phyloP scores from a whole-genome alignment of 139 green algal genomes.

The Limnomonas spitsbergensis region DNA sequence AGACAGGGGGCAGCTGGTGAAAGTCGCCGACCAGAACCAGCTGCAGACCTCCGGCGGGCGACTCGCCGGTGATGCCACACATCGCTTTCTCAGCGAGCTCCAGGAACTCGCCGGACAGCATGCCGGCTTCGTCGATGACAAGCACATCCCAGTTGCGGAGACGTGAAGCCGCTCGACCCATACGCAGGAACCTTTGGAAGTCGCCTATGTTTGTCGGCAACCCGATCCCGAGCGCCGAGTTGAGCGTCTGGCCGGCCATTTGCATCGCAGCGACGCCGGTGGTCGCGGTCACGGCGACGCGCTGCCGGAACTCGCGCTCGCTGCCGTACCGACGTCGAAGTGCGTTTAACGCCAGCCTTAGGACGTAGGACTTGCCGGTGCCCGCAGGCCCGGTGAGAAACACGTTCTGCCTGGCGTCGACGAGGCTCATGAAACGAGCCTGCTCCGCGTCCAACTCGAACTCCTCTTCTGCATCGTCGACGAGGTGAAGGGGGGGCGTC shows the following conservation, averaged over 20 bases:
- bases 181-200: constrained; percentile 35
- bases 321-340: constrained; percentile 29
- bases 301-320: constrained; percentile 29
- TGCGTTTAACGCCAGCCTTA: constrained; percentile 41
- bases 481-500: too few species aligned
- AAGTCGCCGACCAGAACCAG: background rate
- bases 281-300: constrained; percentile 48
- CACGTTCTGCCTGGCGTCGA: too few species aligned
- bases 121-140: background rate
- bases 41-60: background rate
- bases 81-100: background rate
- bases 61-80: background rate
- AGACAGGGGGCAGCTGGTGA: background rate
- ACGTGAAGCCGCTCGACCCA: constrained; percentile 38
- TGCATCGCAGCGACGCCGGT: constrained; percentile 67
- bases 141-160: constrained; percentile 25
- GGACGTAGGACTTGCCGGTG: constrained; percentile 59
- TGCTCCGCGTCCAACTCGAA: too few species aligned
- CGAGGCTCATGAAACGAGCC: too few species aligned
- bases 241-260: constrained; percentile 59
- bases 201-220: constrained; percentile 35
- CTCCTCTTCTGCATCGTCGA: too few species aligned
- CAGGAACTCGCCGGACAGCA: background rate
- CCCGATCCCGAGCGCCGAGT: constrained; percentile 46
- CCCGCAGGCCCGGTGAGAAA: constrained; percentile 64